Conservation (phyloP, 176 grass and related monocot genomes). For the Avena eriantha region DNA sequence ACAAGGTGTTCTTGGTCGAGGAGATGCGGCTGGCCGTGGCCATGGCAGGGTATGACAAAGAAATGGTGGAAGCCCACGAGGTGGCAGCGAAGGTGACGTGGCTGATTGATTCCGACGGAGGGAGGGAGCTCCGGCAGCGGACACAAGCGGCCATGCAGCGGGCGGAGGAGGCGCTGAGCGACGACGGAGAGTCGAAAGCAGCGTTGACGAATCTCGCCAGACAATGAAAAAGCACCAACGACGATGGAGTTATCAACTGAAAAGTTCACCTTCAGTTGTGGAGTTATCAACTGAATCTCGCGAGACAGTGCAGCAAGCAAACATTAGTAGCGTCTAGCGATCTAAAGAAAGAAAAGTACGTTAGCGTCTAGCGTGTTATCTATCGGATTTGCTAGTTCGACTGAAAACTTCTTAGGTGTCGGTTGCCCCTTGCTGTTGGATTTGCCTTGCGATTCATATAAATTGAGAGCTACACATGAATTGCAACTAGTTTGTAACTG, state of each 20-base stretch:
- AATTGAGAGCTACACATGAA: no score
- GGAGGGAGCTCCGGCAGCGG: constrained; percentile 42
- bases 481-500: no score
- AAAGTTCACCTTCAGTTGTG: background rate
- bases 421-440: no score
- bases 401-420: no score
- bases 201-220: constrained; percentile 24
- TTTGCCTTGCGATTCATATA: no score
- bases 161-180: constrained; percentile 33
- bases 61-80: constrained; percentile 41
- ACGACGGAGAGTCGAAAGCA: background rate
- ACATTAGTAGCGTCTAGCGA: no score
- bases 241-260: background rate
- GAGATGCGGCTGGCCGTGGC: constrained; percentile 39
- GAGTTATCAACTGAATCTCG: no score
- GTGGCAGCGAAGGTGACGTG: constrained; percentile 45
- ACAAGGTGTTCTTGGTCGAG: constrained; percentile 52
- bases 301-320: no score
- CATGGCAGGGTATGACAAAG: constrained; percentile 46
- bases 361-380: no score
- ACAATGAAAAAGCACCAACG: background rate
- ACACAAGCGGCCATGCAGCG: background rate
- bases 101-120: constrained; percentile 41
- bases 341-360: no score
- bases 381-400: no score